These are phyloP conservation scores for Malus orientalis DNA, from an alignment of 306 rosid species.

Conservation along the genomic window DNA sequence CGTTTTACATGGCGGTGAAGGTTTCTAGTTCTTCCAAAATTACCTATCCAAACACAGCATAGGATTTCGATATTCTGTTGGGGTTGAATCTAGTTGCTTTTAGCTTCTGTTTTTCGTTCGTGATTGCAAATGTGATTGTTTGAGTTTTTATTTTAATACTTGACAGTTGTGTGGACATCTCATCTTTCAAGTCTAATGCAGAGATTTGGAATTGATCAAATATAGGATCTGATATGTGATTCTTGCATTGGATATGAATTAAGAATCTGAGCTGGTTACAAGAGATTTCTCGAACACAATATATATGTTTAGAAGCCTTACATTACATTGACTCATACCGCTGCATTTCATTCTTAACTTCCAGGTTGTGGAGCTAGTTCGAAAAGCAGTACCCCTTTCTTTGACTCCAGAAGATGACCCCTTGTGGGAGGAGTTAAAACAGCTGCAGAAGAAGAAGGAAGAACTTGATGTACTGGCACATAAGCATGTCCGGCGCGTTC, in stretches of 20 bases:
- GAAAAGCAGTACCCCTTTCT: conserved; percentile 70
- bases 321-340: conserved; percentile 1
- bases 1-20: not conserved
- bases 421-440: conserved; percentile 47
- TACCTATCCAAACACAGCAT: not conserved
- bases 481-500: conserved; percentile 63
- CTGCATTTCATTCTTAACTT: not conserved
- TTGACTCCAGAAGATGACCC: conserved; percentile 58
- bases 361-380: conserved; percentile 76
- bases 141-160: not conserved
- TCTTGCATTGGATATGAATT: not conserved
- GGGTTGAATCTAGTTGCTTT: not conserved
- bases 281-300: not conserved
- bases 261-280: not conserved
- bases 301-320: not conserved
- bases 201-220: not conserved
- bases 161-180: not conserved
- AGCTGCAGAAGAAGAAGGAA: conserved; percentile 51
- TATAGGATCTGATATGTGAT: not conserved
- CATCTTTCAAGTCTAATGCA: not conserved
- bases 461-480: conserved; percentile 68
- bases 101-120: not conserved
- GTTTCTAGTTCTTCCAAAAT: not conserved
- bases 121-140: not conserved
- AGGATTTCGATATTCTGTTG: not conserved